A percentile compares a stretch with the other conserved stretches of the same genome.
Conservation (phyloP, 345 rosid genomes). For the Lepidium africanum region DNA sequence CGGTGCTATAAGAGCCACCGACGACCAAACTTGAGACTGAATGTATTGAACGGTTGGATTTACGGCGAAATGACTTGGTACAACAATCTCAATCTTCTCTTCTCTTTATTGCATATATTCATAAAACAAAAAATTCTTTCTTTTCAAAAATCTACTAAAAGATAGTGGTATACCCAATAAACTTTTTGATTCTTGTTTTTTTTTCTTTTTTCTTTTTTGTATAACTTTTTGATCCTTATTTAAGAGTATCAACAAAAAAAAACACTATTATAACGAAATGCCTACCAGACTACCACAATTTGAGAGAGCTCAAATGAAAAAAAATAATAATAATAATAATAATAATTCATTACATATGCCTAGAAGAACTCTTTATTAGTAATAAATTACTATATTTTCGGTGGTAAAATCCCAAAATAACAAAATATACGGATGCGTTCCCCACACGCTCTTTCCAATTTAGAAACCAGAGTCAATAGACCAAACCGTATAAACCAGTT, state of each 20-base stretch:
- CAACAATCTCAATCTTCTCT: constrained; percentile 3
- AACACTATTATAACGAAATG: background rate
- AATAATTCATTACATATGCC: constrained; percentile 14
- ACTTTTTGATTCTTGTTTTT: no score
- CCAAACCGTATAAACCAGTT: background rate
- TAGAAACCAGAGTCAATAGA: background rate
- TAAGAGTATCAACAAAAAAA: background rate
- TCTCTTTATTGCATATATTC: no score
- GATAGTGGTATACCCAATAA: no score
- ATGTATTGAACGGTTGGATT: no score
- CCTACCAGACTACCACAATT: background rate
- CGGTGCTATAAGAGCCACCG: no score
- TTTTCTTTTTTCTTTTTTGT: no score
- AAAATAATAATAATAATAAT: no score
- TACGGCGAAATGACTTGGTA: no score
- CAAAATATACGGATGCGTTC: background rate
- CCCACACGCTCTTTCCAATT: constrained; percentile 1
- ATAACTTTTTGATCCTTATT: background rate
- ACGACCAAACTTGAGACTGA: no score
- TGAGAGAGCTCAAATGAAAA: background rate
- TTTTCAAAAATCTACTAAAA: no score
- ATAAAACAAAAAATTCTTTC: no score
- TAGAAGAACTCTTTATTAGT: background rate
- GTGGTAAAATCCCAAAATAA: background rate
- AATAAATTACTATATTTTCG: background rate